phyloP scores from a whole-genome alignment of 495 filamentous ascomycete species.

The Xylaria flabelliformis region DNA sequence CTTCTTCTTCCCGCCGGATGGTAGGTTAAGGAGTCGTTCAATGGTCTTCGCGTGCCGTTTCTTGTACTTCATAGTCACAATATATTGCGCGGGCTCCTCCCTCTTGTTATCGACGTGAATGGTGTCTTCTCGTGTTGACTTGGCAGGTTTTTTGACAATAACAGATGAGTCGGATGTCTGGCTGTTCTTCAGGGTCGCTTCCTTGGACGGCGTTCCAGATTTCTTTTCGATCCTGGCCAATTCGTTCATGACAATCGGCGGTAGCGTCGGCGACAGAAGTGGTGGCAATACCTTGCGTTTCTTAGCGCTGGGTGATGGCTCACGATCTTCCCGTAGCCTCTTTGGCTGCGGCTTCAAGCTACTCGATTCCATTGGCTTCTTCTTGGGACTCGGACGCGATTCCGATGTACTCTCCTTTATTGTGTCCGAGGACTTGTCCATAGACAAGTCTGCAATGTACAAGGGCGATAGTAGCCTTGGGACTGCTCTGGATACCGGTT shows the following conservation, averaged over 20 bases:
- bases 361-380: constrained; percentile 36
- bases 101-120: constrained; percentile 41
- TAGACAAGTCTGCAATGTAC: constrained; percentile 46
- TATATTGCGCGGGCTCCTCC: constrained; percentile 33
- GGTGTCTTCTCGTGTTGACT: constrained; percentile 38
- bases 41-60: constrained; percentile 49
- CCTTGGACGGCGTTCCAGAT: constrained; percentile 39
- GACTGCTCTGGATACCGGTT: constrained; percentile 33
- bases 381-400: constrained; percentile 37
- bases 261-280: constrained; percentile 56
- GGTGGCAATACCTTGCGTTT: constrained; percentile 48
- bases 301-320: constrained; percentile 41
- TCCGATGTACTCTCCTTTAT: constrained; percentile 38
- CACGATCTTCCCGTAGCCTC: constrained; percentile 44
- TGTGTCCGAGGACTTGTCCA: constrained; percentile 46
- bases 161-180: constrained; percentile 46
- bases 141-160: constrained; percentile 46
- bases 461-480: constrained; percentile 49
- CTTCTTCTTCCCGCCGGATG: constrained; percentile 43
- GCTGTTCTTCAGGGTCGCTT: constrained; percentile 32
- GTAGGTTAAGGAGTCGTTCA: constrained; percentile 52
- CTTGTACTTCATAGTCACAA: constrained; percentile 49
- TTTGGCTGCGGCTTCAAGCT: constrained; percentile 34
- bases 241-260: constrained; percentile 51
- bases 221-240: constrained; percentile 45